Conservation (phyloP, 2,329 filamentous ascomycete species). For the Arthroderma uncinatum region DNA sequence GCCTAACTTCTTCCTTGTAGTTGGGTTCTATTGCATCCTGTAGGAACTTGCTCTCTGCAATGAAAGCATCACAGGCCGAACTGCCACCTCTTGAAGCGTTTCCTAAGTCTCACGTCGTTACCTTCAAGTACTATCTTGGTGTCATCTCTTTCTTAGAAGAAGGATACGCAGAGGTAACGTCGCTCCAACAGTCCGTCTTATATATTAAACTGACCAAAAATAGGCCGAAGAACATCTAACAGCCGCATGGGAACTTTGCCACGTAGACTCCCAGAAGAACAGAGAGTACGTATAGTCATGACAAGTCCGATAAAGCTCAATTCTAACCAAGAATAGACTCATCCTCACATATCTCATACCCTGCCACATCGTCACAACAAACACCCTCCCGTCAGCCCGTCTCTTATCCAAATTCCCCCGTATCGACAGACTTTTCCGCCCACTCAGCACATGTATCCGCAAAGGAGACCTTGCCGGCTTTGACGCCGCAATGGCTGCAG, state of each 20-base stretch:
- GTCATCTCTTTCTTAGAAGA: slow-evolving; percentile 92
- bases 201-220: not conserved
- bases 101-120: slow-evolving; percentile 81
- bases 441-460: slow-evolving; percentile 68
- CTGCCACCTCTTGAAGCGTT: slow-evolving; percentile 71
- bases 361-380: slow-evolving; percentile 77
- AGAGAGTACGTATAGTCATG: slow-evolving; percentile 52
- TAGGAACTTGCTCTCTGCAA: slow-evolving; percentile 76
- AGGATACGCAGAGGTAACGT: slow-evolving; percentile 63
- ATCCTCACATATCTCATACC: slow-evolving; percentile 94
- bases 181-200: not conserved
- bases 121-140: slow-evolving; percentile 92
- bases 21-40: slow-evolving; percentile 44
- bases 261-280: slow-evolving; percentile 60
- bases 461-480: slow-evolving; percentile 73
- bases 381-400: slow-evolving; percentile 62
- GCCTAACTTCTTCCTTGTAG: slow-evolving; percentile 44
- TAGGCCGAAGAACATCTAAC: slow-evolving; percentile 71
- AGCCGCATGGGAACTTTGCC: slow-evolving; percentile 71
- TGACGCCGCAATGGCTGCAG: slow-evolving; percentile 65
- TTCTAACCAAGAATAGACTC: slow-evolving; percentile 43
- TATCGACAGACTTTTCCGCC: slow-evolving; percentile 66
- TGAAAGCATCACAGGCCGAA: slow-evolving; percentile 65
- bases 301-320: not conserved
- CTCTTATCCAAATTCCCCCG: slow-evolving; percentile 66